Conservation (phyloP, 208 protist species). For the Blastocrithidia nonstop region DNA sequence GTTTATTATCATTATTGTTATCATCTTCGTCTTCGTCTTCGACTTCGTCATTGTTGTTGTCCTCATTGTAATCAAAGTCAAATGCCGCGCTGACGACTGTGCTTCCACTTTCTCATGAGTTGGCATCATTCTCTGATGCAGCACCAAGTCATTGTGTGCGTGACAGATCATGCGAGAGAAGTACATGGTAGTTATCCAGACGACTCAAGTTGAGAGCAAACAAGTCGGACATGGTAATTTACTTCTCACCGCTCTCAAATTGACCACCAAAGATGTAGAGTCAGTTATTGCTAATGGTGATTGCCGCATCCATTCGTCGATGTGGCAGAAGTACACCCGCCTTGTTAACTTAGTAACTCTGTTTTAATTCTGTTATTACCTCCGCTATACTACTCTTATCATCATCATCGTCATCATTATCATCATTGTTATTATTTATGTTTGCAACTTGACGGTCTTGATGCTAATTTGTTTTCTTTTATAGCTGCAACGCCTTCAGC, state of each 20-base stretch:
- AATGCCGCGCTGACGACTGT: conserved; percentile 71
- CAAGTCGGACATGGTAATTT: conserved; percentile 82
- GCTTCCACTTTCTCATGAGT: conserved; percentile 80
- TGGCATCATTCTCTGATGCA: conserved; percentile 59
- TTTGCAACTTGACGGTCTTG: no score
- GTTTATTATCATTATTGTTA: conserved; percentile 5
- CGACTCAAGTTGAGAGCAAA: conserved; percentile 75
- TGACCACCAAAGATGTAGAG: conserved; percentile 83
- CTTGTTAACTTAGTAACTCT: conserved; percentile 46
- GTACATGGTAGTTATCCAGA: conserved; percentile 61
- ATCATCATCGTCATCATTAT: conserved; percentile 15
- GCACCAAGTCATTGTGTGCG: conserved; percentile 66
- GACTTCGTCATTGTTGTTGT: conserved; percentile 57
- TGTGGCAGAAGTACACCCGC: conserved; percentile 56
- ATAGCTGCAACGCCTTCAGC: conserved; percentile 40
- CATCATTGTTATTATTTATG: conserved; percentile 10
- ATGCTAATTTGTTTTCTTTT: no score
- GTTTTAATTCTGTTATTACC: conserved; percentile 23
- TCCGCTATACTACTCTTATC: conserved; percentile 1
- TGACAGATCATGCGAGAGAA: conserved; percentile 75
- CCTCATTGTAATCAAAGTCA: conserved; percentile 51
- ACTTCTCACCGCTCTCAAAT: conserved; percentile 72
- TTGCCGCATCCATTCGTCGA: conserved; percentile 68
- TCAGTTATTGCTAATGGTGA: conserved; percentile 43
- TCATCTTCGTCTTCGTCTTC: conserved; percentile 5